These are phyloP conservation scores for Naganishia sp. DNA, from an alignment of 1,284 basidiomycete genomes.

Conservation along the genomic window DNA sequence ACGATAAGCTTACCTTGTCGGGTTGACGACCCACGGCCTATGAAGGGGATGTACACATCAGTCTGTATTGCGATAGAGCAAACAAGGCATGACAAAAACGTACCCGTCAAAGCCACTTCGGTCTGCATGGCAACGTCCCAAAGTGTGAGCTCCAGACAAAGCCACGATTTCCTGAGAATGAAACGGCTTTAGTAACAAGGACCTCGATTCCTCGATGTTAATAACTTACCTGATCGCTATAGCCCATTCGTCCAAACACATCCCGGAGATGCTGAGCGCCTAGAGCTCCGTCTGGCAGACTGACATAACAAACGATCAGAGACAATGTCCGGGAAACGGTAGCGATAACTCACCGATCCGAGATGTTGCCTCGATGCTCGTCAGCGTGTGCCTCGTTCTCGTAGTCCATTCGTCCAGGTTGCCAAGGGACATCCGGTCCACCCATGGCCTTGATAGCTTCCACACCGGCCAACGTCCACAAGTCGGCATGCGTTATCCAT, in stretches of 20 bases:
- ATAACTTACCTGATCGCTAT: slow-evolving; percentile 51
- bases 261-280: slow-evolving; percentile 57
- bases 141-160: slow-evolving; percentile 59
- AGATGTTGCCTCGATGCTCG: slow-evolving; percentile 52
- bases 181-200: neutral
- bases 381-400: slow-evolving; percentile 48
- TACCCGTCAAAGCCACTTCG: slow-evolving; percentile 57
- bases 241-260: slow-evolving; percentile 60
- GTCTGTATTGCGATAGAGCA: neutral
- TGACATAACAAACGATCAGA: slow-evolving; percentile 12
- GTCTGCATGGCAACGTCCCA: slow-evolving; percentile 58
- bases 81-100: slow-evolving; percentile 33
- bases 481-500: slow-evolving; percentile 59
- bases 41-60: neutral
- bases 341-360: slow-evolving; percentile 42
- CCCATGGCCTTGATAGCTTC: slow-evolving; percentile 58
- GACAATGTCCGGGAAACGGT: neutral
- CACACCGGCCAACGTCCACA: slow-evolving; percentile 57
- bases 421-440: slow-evolving; percentile 57
- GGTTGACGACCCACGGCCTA: slow-evolving; percentile 55
- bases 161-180: slow-evolving; percentile 60
- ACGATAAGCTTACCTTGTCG: slow-evolving; percentile 45
- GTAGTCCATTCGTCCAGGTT: slow-evolving; percentile 58
- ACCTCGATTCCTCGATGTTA: neutral
- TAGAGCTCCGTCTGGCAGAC: slow-evolving; percentile 57